phyloP scores from a whole-genome alignment of 768 basidiomycete species.

The Serendipita sp. region DNA sequence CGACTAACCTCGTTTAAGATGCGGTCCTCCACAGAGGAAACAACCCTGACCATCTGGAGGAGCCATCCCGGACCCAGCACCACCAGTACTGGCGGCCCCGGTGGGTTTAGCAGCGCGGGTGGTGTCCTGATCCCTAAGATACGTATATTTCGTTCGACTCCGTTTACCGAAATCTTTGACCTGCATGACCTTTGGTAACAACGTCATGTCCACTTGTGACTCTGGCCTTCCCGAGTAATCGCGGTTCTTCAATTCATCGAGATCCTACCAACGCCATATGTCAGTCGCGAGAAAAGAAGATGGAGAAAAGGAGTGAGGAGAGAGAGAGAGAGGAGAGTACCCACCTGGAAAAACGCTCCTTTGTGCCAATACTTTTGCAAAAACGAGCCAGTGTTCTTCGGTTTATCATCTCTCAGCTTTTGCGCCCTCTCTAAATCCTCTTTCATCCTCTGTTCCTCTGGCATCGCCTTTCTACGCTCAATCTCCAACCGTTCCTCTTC shows the following conservation, averaged over 20 bases:
- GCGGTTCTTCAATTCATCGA: conserved; percentile 63
- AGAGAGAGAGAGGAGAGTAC: background rate
- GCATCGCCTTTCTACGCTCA: conserved; percentile 77
- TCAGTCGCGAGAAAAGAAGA: background rate
- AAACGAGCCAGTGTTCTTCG: conserved; percentile 82
- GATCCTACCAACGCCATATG: conserved; percentile 36
- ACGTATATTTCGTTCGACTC: conserved; percentile 89
- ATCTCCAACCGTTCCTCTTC: conserved; percentile 84
- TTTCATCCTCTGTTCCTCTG: conserved; percentile 79
- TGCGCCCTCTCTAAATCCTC: conserved; percentile 84
- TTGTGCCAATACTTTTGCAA: conserved; percentile 99
- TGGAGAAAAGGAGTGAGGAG: background rate
- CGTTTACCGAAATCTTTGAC: conserved; percentile 89
- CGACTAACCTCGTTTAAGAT: conserved; percentile 67
- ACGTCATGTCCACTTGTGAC: conserved; percentile 71
- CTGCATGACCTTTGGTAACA: conserved; percentile 93
- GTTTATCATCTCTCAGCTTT: conserved; percentile 69
- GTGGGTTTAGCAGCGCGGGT: conserved; percentile 24
- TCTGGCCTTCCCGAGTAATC: conserved; percentile 85
- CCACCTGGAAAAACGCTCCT: conserved; percentile 94
- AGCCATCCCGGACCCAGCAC: conserved; percentile 28
- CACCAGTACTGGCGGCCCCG: conserved; percentile 37
- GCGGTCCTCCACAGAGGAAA: conserved; percentile 86
- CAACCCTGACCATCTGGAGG: conserved; percentile 49
- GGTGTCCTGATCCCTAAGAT: conserved; percentile 89